Base-by-base conservation (phyloP, 768 basidiomycete genomes). In the Hygrocybe coccinea region DNA sequence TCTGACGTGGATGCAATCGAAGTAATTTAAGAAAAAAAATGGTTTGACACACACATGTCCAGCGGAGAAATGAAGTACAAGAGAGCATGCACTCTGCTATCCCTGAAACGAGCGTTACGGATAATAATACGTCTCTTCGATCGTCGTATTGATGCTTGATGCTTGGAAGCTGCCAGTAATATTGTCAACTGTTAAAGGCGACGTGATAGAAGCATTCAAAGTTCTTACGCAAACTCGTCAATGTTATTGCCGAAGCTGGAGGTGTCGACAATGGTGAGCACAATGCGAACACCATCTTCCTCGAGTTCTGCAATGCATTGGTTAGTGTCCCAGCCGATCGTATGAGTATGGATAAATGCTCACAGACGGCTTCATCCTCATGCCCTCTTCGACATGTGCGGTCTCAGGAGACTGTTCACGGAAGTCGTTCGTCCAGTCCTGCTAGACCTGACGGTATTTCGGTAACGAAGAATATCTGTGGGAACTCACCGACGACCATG, bases 111-210 rank as follows among this genome's bases (percentile, higher is more conserved):
- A 29, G 95, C 95, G 73, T 97, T 98, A 80, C 97, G 95, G 78
- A 97, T 98, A 76, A 99, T 99, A 62, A 97, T 84, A 52, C 29
- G 92, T 95, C 76, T 99, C 97, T 70, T 98, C 95, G 4, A 95
- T 98, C 95, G 59, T 99, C 97, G 74, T 98, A 98, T 84, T 98
- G 95, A 52, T 95, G 86, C 71, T 99, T 95, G 60, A 99, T 85
- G 75, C 95, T 70, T 90, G 88, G 75, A 98, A 99, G 55, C 95
- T 97, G 62, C 12, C 9, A 50, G 22, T 29, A 11, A 35, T 6
- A 29, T 17, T 21, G 9, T 1, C n/a, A 19, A 24, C 24, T 14
- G 53, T 58, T 41, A 24, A 22, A 11, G 21, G 17, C 15, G 19
- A 33, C 15, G 25, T 14, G n/a, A 51, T 45, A 24, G 35, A 45